Evolutionary conservation across 192 early-diverging fungal genomes (phyloP), one percentile per base, ranked within the genome.

Genomic region (Gonapodya sp.): DNA sequence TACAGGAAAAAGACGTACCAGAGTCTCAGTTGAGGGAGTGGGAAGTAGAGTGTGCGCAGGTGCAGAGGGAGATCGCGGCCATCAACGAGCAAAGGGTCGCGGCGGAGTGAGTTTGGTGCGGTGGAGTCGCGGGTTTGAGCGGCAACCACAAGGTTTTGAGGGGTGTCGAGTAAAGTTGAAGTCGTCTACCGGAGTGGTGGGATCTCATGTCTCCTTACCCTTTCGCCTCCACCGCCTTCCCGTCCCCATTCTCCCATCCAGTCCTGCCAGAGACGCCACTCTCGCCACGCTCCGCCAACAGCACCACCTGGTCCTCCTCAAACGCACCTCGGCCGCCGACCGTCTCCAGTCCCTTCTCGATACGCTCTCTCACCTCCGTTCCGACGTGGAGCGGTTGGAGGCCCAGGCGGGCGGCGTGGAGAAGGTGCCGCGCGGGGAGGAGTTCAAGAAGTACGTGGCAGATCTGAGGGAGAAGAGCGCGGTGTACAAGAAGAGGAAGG

Each of bases 381-480:
- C 16, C n/a, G 81, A 36, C 84, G 89, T 30, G 73, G 36, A 1
- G 83, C 86, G 83, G 88, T 87, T 83, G 16, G 34, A 73, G 35
- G 18, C n/a, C 32, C 31, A 16, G n/a, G 2, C 80, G n/a, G 35
- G 16, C 78, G 18, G 35, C 31, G 77, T 79, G 31, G 75, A 80
- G 1, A 16, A 73, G 32, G 31, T 90, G 81, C 81, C 88, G n/a
- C 88, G 87, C 80, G 90, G 90, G 2, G 90, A 92, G 46, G 90
- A 92, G 35, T 89, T 92, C 78, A 92, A 91, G 82, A 80, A 85
- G 35, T 92, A 89, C 82, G 88, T 92, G 1, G 82, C 83, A 31
- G 90, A 91, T 73, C 86, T 92, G 30, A 85, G 90, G 31, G 86
- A 82, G 78, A 92, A 92, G 73, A 91, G 89, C 18, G 87, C 87